Conservation (phyloP, 768 basidiomycete genomes). For the Agrocybe pediades region DNA sequence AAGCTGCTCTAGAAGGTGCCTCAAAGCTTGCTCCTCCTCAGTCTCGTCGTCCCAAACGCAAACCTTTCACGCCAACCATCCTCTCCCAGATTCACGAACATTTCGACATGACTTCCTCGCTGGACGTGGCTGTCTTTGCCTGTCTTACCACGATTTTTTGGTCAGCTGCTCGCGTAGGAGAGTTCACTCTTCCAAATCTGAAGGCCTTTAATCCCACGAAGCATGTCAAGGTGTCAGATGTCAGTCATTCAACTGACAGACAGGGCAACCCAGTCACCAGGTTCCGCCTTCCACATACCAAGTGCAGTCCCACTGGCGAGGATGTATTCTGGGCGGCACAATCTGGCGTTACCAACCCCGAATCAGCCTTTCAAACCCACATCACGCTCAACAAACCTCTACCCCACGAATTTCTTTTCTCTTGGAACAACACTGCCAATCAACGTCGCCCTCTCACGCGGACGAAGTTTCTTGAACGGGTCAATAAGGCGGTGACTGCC, state of each 20-base stretch:
- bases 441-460: constrained; percentile 4
- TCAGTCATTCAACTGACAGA: neutral
- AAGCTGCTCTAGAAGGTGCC: constrained; percentile 6
- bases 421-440: neutral
- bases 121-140: constrained; percentile 27
- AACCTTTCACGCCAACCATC: constrained; percentile 13
- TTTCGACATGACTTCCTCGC: constrained; percentile 15
- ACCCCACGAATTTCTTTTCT: constrained; percentile 9
- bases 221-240: constrained; percentile 12
- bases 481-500: constrained; percentile 1
- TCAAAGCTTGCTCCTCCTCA: constrained; percentile 13
- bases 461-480: constrained; percentile 3
- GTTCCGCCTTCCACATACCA: constrained; percentile 14
- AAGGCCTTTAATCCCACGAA: constrained; percentile 15
- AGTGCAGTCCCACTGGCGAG: too few species aligned
- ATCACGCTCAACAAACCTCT: constrained; percentile 25
- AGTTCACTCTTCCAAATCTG: constrained; percentile 25
- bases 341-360: constrained; percentile 20
- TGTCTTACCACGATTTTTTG: constrained; percentile 29
- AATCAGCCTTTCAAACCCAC: constrained; percentile 21
- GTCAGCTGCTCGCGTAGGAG: constrained; percentile 13
- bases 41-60: constrained; percentile 10
- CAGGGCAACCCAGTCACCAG: constrained; percentile 11
- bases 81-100: constrained; percentile 4
- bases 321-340: too few species aligned